A percentile compares a stretch with the other conserved stretches of the same genome.
phyloP scores from a whole-genome alignment of 495 filamentous ascomycete genomes.

The Trichoderma erinaceum region DNA sequence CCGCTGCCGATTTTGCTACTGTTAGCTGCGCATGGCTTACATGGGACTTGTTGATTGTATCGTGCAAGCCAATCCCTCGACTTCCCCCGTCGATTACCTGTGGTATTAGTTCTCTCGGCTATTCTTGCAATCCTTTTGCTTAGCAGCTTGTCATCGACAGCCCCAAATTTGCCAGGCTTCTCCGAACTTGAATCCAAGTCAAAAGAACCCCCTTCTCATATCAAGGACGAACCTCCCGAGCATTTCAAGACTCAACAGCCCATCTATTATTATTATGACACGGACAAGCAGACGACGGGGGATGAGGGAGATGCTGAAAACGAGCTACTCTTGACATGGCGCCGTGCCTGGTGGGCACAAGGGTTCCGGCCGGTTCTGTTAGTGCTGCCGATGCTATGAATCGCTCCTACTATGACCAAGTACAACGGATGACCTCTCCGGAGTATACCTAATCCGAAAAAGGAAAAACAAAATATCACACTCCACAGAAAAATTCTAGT shows the following conservation, averaged over 20 bases:
- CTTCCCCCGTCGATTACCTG: slow-evolving; percentile 39
- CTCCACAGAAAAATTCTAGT: too few relatives aligned
- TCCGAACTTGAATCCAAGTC: slow-evolving; percentile 35
- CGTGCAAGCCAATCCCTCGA: slow-evolving; percentile 29
- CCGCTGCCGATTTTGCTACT: neutral
- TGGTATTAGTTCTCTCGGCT: slow-evolving; percentile 38
- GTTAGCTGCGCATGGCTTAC: neutral
- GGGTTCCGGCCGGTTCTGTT: slow-evolving; percentile 85
- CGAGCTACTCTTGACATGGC: slow-evolving; percentile 77
- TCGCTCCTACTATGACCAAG: slow-evolving; percentile 67
- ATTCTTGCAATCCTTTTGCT: slow-evolving; percentile 42
- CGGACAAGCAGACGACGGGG: slow-evolving; percentile 53
- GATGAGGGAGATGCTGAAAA: slow-evolving; percentile 63
- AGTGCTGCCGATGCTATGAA: slow-evolving; percentile 74
- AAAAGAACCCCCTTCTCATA: slow-evolving; percentile 33
- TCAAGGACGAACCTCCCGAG: slow-evolving; percentile 39
- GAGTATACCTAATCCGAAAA: too few relatives aligned
- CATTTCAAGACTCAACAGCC: slow-evolving; percentile 57
- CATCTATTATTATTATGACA: slow-evolving; percentile 92
- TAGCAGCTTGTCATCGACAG: slow-evolving; percentile 40
- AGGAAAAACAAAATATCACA: too few relatives aligned
- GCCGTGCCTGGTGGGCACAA: slow-evolving; percentile 88
- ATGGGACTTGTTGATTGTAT: neutral
- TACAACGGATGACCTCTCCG: slow-evolving; percentile 61
- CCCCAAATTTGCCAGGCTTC: slow-evolving; percentile 33